Evolutionary conservation across 805 yeast genomes (phyloP).

Genomic region (Yarrowia keelungensis): DNA sequence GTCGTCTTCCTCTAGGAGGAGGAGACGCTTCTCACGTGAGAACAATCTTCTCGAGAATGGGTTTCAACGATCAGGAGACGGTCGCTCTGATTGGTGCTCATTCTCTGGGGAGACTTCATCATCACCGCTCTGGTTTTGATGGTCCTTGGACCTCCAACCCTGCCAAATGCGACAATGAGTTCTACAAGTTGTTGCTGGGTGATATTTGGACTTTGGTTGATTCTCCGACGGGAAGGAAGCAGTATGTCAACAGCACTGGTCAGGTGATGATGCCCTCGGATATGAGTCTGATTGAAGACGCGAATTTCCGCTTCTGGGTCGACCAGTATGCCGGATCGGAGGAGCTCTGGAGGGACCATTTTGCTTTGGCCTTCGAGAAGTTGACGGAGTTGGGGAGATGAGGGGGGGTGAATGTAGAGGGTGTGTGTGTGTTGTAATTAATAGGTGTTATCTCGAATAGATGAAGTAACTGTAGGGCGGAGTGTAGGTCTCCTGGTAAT

Average conservation of each 20-base stretch:
- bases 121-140: conserved; percentile 74
- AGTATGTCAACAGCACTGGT: conserved; percentile 60
- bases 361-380: conserved; percentile 70
- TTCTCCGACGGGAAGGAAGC: conserved; percentile 51
- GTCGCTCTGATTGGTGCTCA: conserved; percentile 69
- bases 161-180: conserved; percentile 74
- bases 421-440: no score
- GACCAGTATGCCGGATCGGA: conserved; percentile 71
- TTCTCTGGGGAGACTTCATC: conserved; percentile 67
- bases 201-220: conserved; percentile 61
- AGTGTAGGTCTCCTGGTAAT: no score
- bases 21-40: conserved; percentile 61
- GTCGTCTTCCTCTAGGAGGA: conserved; percentile 66
- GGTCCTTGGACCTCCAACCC: conserved; percentile 92
- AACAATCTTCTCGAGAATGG: conserved; percentile 63
- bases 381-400: conserved; percentile 70
- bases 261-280: conserved; percentile 91
- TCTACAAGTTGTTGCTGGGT: conserved; percentile 60
- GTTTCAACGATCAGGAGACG: conserved; percentile 65
- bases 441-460: no score
- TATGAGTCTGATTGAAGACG: conserved; percentile 68
- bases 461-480: no score
- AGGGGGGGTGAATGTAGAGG: neutral
- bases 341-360: conserved; percentile 65
- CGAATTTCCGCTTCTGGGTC: conserved; percentile 66